phyloP scores from a whole-genome alignment of 306 rosid species.

The Dryas drummondii region DNA sequence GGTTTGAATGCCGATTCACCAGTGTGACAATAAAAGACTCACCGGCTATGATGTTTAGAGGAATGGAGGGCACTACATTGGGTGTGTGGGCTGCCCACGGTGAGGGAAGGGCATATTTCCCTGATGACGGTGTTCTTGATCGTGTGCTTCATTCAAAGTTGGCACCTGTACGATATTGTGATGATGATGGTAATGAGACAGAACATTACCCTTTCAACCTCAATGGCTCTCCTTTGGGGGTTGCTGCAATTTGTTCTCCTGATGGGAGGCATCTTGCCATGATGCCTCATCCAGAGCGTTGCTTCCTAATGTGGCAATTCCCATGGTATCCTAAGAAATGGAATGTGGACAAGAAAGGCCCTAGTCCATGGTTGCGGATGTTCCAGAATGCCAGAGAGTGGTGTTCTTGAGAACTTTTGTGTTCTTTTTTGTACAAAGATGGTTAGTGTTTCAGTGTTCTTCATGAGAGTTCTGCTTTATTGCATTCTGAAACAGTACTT shows the following conservation, averaged over 20 bases:
- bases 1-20: slow-evolving; percentile 90
- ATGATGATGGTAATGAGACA: slow-evolving; percentile 78
- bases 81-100: slow-evolving; percentile 95
- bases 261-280: slow-evolving; percentile 93
- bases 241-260: slow-evolving; percentile 90
- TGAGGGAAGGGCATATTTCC: slow-evolving; percentile 89
- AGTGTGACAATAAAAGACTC: slow-evolving; percentile 76
- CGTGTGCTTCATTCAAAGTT: slow-evolving; percentile 56
- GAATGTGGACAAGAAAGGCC: slow-evolving; percentile 75
- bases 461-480: not conserved
- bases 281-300: slow-evolving; percentile 99
- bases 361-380: slow-evolving; percentile 92
- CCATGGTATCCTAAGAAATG: slow-evolving; percentile 93
- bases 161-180: slow-evolving; percentile 81
- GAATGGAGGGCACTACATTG: slow-evolving; percentile 80
- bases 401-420: slow-evolving; percentile 26
- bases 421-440: not conserved
- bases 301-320: slow-evolving; percentile 94
- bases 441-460: slow-evolving; percentile 7
- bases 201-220: slow-evolving; percentile 80
- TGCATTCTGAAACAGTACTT: too few species aligned
- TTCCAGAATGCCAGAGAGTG: slow-evolving; percentile 63
- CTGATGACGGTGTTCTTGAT: slow-evolving; percentile 65
- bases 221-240: slow-evolving; percentile 85
- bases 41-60: slow-evolving; percentile 79